Evolutionary conservation across 495 filamentous ascomycete species (phyloP), one percentile per base, ranked within the genome.

Genomic region (Penicillium paxilli): DNA sequence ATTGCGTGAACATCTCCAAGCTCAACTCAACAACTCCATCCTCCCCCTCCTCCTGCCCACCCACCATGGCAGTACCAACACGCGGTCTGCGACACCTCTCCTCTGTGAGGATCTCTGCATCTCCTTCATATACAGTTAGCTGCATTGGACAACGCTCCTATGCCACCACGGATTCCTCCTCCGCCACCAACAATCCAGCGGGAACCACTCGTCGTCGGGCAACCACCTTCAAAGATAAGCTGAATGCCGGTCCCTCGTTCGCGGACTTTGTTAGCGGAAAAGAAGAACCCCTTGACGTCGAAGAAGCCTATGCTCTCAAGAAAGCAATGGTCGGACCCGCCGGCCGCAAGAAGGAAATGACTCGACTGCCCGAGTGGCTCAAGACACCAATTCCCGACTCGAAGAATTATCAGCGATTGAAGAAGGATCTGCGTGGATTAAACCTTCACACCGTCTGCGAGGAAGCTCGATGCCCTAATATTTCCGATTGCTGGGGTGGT

Each of bases 401-500:
- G 21, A 84, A 89, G 55, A 92, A 95, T 72, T 97, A 85, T 77
- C 94, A 92, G 74, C 89, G 90, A 58, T 92, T 98, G 68, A 96
- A 96, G 77, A 82, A 86, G 44, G 94, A 98, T 73, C 77, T 98
- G 51, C 83, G 94, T 25, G 94, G 94, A 3, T 76, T 98, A 51
- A 87, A 87, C 48, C 75, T 98, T 30, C 92, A 97, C 67, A 98
- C 94, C 6, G 94, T 98, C 12, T 98, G 94, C 70, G 94, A 98
- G 74, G 95, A 98, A 74, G 94, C 94, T 14, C 83, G 92, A 25
- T 98, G 94, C 69, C 94, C 94, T 37, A 98, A 98, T 68, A 98
- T 98, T 47, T 90, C 87, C 56, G 91, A 96, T 68, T 98, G 94
- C 79, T 98, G 94, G 94, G 94, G 94, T 51, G 94, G 94, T 28